A percentile compares a stretch with the other conserved stretches of the same genome.
Conservation (phyloP, 2,329 filamentous ascomycete species). For the Phoma sp. region DNA sequence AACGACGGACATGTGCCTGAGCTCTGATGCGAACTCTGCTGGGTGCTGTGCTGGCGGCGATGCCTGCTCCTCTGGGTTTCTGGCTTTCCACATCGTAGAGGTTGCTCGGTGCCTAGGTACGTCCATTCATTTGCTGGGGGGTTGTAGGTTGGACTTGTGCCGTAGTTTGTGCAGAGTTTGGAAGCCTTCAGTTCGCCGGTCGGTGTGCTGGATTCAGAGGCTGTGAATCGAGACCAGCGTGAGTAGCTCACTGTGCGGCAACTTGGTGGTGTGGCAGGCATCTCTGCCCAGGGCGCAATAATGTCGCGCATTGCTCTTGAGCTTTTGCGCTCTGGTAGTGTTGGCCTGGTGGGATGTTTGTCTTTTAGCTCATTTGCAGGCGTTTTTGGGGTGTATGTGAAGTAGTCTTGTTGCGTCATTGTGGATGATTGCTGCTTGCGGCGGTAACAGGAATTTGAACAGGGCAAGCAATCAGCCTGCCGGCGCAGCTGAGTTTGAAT, state of each 20-base stretch:
- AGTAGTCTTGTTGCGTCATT: constrained; percentile 21
- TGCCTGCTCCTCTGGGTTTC: constrained; percentile 9
- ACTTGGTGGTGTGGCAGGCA: constrained; percentile 19
- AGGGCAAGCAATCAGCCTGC: constrained; percentile 11
- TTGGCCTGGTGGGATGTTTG: constrained; percentile 5
- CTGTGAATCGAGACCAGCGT: constrained; percentile 31
- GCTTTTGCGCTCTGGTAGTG: constrained; percentile 10
- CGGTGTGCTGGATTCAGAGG: constrained; percentile 9
- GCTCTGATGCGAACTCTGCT: constrained; percentile 11
- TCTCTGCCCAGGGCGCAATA: constrained; percentile 18
- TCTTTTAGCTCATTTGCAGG: not conserved
- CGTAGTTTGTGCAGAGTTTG: constrained; percentile 26
- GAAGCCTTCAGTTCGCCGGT: constrained; percentile 31
- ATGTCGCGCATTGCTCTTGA: constrained; percentile 21
- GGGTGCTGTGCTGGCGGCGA: constrained; percentile 15
- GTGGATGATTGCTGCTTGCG: constrained; percentile 5
- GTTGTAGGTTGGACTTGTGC: constrained; percentile 24
- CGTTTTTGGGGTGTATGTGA: constrained; percentile 7
- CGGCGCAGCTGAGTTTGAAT: constrained; percentile 4
- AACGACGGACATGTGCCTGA: constrained; percentile 12
- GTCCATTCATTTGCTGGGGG: constrained; percentile 30
- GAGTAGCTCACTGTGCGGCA: constrained; percentile 28
- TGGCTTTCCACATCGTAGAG: constrained; percentile 6
- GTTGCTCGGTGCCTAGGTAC: constrained; percentile 28
- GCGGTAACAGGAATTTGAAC: not conserved